Base-by-base conservation (phyloP, 1,284 basidiomycete genomes). In the Apiotrichum domesticum region DNA sequence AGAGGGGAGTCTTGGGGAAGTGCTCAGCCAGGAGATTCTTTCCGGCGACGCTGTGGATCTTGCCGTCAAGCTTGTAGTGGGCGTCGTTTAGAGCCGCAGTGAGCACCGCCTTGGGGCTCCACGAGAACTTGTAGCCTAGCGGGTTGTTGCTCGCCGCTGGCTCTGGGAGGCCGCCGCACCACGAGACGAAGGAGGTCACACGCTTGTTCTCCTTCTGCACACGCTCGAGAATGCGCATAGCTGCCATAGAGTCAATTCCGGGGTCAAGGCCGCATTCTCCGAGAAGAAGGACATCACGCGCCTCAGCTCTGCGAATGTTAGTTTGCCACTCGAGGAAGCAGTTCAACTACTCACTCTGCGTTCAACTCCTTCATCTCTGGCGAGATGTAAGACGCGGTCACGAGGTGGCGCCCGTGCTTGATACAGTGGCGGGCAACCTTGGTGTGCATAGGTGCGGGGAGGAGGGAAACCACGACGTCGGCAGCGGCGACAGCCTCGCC, bases 241-340 rank as follows among this genome's bases (percentile, higher is more conserved):
- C 92, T 21, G 89, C 91, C 73, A 75, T 75, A 11, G 96, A 93
- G 76, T 98, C 94, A 62, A 97, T 88, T n/a, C 93, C 93, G 0
- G 93, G 93, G 74, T 97, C 94, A 0, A 97, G 79, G 2, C 93
- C 93, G 48, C 96, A 91, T 77, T 97, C 94, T 67, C 93, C 95
- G 46, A 97, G 81, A 0, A 97, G 79, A 1, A 94, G 78, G 14
- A 96, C 84, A 46, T 84, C 82, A 0, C 84, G 81, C 4, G 81
- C 74, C 46, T 81, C 64, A 0, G 93, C 92, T 3, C 88, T 90
- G 62, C 6, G 41, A 15, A n/a, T 37, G 41, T 6, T 32, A 13
- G 39, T 56, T 51, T 15, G 43, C 50, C 73, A 79, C 1, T 85
- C 80, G 2, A n/a, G 13, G 6, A 1, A 29, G 10, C 39, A 8